Evolutionary conservation across 2,329 filamentous ascomycete species (phyloP).

Genomic region (Aspergillus terreus): DNA sequence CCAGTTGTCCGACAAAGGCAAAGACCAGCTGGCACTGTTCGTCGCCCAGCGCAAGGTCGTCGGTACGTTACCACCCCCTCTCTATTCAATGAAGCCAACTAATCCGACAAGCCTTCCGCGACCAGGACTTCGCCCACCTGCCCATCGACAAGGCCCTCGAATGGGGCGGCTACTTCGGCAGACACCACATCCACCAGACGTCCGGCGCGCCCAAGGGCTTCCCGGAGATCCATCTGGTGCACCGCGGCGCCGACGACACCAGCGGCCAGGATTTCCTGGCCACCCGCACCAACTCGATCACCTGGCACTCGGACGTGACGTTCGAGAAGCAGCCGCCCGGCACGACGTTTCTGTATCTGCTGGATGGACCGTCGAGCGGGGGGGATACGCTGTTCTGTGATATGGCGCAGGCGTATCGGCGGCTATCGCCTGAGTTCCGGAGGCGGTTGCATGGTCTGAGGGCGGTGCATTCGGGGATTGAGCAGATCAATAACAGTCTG

Average conservation of each 20-base stretch:
- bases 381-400: slow-evolving; percentile 84
- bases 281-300: slow-evolving; percentile 71
- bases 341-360: slow-evolving; percentile 81
- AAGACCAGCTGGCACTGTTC: slow-evolving; percentile 66
- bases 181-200: slow-evolving; percentile 77
- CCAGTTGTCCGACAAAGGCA: slow-evolving; percentile 62
- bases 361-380: slow-evolving; percentile 76
- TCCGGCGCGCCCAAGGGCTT: slow-evolving; percentile 70
- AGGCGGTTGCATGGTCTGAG: slow-evolving; percentile 75
- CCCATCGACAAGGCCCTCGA: slow-evolving; percentile 67
- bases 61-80: slow-evolving; percentile 34
- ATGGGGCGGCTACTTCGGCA: slow-evolving; percentile 72
- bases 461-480: slow-evolving; percentile 75
- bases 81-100: neutral
- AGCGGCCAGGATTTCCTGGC: slow-evolving; percentile 60
- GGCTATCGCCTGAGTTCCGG: slow-evolving; percentile 74
- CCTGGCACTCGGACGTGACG: slow-evolving; percentile 85
- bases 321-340: slow-evolving; percentile 87
- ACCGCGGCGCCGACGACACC: slow-evolving; percentile 65
- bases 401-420: slow-evolving; percentile 73
- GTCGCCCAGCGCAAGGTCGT: slow-evolving; percentile 61
- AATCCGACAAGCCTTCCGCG: slow-evolving; percentile 57
- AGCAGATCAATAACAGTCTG: slow-evolving; percentile 71
- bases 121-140: slow-evolving; percentile 69
- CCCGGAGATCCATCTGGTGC: slow-evolving; percentile 74